phyloP scores from a whole-genome alignment of 139 green algal species.

The Picochlorum sp. region DNA sequence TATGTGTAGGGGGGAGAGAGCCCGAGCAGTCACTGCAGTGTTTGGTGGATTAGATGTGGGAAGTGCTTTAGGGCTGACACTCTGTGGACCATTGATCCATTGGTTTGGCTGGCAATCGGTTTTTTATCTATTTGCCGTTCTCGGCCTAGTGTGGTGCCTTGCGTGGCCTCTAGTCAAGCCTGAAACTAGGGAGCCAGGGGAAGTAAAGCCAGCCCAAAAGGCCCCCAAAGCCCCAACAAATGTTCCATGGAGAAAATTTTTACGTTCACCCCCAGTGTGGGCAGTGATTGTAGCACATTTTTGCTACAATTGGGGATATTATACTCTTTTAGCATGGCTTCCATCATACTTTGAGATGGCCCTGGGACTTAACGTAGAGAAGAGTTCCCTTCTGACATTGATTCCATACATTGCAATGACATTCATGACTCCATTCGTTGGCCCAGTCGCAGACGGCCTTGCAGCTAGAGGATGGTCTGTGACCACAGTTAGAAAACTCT shows the following conservation, averaged over 20 bases:
- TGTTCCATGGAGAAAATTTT: constrained; percentile 87
- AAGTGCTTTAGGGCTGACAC: constrained; percentile 64
- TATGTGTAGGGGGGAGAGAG: constrained; percentile 40
- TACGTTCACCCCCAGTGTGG: constrained; percentile 66
- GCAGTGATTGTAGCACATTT: constrained; percentile 94
- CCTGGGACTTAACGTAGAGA: constrained; percentile 77
- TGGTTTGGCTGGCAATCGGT: constrained; percentile 87
- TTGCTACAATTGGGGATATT: constrained; percentile 97
- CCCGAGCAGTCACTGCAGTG: constrained; percentile 72
- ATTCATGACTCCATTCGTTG: constrained; percentile 71
- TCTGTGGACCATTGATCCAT: constrained; percentile 81
- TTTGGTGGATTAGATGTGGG: constrained; percentile 94
- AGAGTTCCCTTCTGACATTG: constrained; percentile 63
- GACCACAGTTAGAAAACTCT: constrained; percentile 62
- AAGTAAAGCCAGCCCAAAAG: background rate
- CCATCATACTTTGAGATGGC: constrained; percentile 92
- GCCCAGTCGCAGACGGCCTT: constrained; percentile 49
- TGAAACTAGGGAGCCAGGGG: constrained; percentile 35
- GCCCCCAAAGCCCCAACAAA: constrained; percentile 4
- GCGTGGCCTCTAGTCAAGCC: constrained; percentile 68
- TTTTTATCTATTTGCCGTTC: constrained; percentile 91
- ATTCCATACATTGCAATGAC: constrained; percentile 86
- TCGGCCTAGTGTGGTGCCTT: constrained; percentile 81
- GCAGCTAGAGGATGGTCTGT: constrained; percentile 43
- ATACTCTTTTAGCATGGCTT: constrained; percentile 94